Conservation (phyloP, 2,329 filamentous ascomycete genomes). For the Xylaria arbuscula region DNA sequence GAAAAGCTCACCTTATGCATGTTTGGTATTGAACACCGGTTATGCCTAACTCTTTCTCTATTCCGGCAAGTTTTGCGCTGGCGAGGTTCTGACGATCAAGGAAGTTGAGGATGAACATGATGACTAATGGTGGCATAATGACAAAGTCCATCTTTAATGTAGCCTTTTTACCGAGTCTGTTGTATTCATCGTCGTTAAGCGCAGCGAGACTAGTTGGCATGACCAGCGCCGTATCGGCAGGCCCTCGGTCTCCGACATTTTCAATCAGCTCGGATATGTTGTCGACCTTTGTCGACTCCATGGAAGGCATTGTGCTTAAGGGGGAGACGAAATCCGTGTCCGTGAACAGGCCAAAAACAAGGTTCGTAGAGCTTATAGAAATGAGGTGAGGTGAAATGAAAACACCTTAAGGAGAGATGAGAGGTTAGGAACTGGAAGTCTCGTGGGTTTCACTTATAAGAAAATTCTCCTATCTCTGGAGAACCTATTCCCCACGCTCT, state of each 20-base stretch:
- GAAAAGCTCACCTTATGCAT: conserved; percentile 39
- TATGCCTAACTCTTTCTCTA: conserved; percentile 49
- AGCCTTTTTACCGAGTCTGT: conserved; percentile 40
- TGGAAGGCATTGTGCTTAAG: background rate
- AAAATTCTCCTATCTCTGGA: background rate
- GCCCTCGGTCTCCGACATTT: conserved; percentile 14
- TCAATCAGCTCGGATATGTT: conserved; percentile 30
- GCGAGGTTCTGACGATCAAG: conserved; percentile 50
- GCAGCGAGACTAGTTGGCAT: conserved; percentile 42
- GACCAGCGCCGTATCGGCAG: conserved; percentile 1
- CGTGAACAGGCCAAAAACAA: background rate
- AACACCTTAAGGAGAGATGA: background rate
- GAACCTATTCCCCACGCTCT: conserved; percentile 1
- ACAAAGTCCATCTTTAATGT: conserved; percentile 44
- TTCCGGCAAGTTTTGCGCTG: conserved; percentile 49
- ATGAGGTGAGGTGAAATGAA: background rate
- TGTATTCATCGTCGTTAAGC: conserved; percentile 37
- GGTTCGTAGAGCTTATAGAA: too few species aligned
- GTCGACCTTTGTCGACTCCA: conserved; percentile 29
- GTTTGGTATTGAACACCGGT: conserved; percentile 53
- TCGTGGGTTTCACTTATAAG: background rate
- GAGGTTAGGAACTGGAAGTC: background rate
- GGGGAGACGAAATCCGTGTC: too few species aligned
- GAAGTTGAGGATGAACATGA: conserved; percentile 49
- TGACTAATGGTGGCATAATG: conserved; percentile 42